Percentiles rank a stretch among this genome's conserved stretches.
Evolutionary conservation across 305 asterid genomes (phyloP).

Genomic region (Plantago lanceolata): DNA sequence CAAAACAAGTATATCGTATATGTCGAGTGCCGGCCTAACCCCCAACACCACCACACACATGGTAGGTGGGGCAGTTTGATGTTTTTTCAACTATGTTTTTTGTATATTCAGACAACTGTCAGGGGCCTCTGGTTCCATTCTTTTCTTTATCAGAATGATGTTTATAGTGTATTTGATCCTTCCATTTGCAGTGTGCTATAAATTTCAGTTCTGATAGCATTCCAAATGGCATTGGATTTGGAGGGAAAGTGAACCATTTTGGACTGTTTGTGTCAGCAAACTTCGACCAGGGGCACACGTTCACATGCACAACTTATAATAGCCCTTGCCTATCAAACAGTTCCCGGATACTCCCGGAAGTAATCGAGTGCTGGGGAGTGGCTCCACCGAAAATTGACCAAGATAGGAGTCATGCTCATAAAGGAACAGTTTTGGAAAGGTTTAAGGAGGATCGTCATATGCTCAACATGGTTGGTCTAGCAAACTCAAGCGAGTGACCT

Average conservation of each 20-base stretch:
- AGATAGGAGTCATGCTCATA: conserved; percentile 34
- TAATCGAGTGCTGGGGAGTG: conserved; percentile 83
- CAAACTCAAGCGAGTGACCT: conserved; percentile 64
- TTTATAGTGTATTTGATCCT: not conserved
- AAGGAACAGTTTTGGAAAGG: conserved; percentile 73
- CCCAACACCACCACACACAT: no score
- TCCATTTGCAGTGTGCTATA: conserved; percentile 66
- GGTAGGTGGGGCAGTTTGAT: no score
- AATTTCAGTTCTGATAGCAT: conserved; percentile 87
- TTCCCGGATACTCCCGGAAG: conserved; percentile 48
- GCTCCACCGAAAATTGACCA: conserved; percentile 32
- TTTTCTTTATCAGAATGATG: no score
- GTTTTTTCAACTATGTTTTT: no score
- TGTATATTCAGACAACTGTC: no score
- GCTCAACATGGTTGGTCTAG: conserved; percentile 92
- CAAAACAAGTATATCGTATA: no score
- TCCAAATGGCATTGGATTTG: conserved; percentile 93
- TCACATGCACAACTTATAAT: conserved; percentile 70
- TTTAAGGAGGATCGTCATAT: conserved; percentile 82
- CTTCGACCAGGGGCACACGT: conserved; percentile 78
- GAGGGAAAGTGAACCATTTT: conserved; percentile 63
- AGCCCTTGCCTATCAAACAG: conserved; percentile 66
- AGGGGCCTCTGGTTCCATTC: no score
- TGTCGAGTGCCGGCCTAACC: no score
- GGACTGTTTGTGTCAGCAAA: conserved; percentile 77